Base-by-base conservation (phyloP, 2,329 filamentous ascomycete species). In the Fusarium sterilihyphosum region DNA sequence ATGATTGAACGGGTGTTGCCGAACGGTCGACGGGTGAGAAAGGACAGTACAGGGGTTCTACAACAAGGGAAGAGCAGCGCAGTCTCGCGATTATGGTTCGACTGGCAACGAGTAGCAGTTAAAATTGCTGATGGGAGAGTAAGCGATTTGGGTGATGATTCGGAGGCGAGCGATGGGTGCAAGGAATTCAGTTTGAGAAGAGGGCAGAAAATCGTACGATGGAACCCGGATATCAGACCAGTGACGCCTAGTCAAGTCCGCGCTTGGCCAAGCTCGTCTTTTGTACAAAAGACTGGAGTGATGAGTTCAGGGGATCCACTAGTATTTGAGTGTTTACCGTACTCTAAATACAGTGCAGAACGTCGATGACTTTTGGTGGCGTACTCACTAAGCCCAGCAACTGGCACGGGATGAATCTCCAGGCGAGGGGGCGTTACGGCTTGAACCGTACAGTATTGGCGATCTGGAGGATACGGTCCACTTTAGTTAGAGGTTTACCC, bases 181-280 rank as follows among this genome's bases (percentile, higher is more conserved):
- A 79, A 78, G 77, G 73, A 77, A 77, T 76, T 78, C 75, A 64
- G 69, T 68, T 73, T 78, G 77, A 72, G 74, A 73, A 76, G 74
- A 75, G 65, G 70, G 73, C 57, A 61, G 57, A 69, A 73, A 78
- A 81, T 81, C 79, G 79, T 81, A 81, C 78, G 78, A 81, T 80
- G 74, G 74, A 73, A 73, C 73, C 69, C 59, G 66, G 71, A 74
- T 71, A 80, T 80, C 77, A 80, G 78, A 71, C 78, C 78, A 79
- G 75, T 65, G 75, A 72, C 64, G 68, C 65, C 72, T 67, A 76
- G 73, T 74, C 65, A 38, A 75, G 65, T 75, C 60, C 59, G 59
- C 62, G 73, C 73, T 75, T 75, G 71, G 68, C 72, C 57, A 69
- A 80, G 75, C 65, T 74, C 63, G 43, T 61, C 62, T 68, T 66